A percentile compares a stretch with the other conserved stretches of the same genome.
phyloP scores from a whole-genome alignment of 2,329 filamentous ascomycete species.

The Pseudogymnoascus sp. region DNA sequence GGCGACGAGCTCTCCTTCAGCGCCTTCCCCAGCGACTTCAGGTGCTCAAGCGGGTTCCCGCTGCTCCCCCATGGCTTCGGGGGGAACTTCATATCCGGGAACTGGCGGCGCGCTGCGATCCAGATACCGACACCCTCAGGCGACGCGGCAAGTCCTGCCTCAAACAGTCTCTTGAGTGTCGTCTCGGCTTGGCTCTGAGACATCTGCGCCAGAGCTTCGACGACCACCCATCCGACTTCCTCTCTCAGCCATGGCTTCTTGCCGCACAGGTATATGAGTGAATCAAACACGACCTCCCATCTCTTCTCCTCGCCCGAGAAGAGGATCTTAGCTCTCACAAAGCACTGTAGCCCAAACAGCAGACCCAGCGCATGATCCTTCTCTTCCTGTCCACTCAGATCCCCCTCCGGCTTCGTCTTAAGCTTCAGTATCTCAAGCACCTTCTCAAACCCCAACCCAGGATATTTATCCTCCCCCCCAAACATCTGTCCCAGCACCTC shows the following conservation, averaged over 20 bases:
- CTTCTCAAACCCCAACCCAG: constrained; percentile 46
- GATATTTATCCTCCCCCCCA: constrained; percentile 42
- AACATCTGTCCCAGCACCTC: constrained; percentile 69
- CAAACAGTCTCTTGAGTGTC: constrained; percentile 53
- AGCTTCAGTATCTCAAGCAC: constrained; percentile 44
- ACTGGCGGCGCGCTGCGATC: constrained; percentile 59
- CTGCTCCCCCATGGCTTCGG: constrained; percentile 60
- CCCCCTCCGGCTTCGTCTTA: constrained; percentile 46
- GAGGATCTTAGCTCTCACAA: constrained; percentile 70
- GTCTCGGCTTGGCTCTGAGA: constrained; percentile 45
- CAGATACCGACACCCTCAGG: constrained; percentile 86
- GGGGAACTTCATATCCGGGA: constrained; percentile 56
- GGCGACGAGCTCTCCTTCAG: constrained; percentile 65
- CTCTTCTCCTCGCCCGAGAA: constrained; percentile 47
- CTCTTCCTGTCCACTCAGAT: constrained; percentile 61
- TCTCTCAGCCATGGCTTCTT: constrained; percentile 85
- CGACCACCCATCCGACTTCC: constrained; percentile 76
- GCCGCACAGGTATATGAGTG: constrained; percentile 63
- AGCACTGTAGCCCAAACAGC: constrained; percentile 77
- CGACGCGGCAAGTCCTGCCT: constrained; percentile 63
- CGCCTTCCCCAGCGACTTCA: constrained; percentile 61
- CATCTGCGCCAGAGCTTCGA: constrained; percentile 60
- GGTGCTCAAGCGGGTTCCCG: constrained; percentile 65
- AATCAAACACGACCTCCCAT: constrained; percentile 61
- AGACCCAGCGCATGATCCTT: constrained; percentile 78